These are phyloP conservation scores for Penicillium crystallinum DNA, from an alignment of 495 filamentous ascomycete species.

Conservation along the genomic window DNA sequence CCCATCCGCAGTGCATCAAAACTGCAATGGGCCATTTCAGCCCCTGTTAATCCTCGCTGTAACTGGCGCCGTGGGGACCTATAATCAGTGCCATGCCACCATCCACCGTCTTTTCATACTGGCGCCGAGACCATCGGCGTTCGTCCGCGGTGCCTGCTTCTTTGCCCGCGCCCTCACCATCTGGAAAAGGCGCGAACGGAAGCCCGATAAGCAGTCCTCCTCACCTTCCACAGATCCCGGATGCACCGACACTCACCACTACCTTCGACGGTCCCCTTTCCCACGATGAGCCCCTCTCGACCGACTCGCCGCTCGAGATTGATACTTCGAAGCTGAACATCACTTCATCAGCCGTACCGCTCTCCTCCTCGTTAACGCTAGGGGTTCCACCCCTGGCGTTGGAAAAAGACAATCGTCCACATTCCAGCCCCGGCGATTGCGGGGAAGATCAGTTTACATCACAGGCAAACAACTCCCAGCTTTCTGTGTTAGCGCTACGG, in stretches of 20 bases:
- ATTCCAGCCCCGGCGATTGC: constrained; percentile 33
- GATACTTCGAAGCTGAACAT: constrained; percentile 25
- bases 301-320: constrained; percentile 19
- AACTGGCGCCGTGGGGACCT: constrained; percentile 7
- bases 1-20: constrained; percentile 10
- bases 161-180: constrained; percentile 21
- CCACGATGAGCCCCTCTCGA: constrained; percentile 13
- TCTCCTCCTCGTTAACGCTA: constrained; percentile 31
- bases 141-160: constrained; percentile 33
- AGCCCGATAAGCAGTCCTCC: constrained; percentile 27
- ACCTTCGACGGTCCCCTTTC: constrained; percentile 17
- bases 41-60: constrained; percentile 5
- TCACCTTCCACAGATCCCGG: constrained; percentile 31
- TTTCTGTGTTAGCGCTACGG: constrained; percentile 16
- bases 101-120: constrained; percentile 47
- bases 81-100: constrained; percentile 30
- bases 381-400: constrained; percentile 23
- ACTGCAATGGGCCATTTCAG: constrained; percentile 18
- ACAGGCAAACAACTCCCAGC: constrained; percentile 28
- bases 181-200: constrained; percentile 13
- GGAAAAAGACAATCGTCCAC: constrained; percentile 27
- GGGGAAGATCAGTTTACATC: constrained; percentile 23
- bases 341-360: constrained; percentile 20
- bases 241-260: constrained; percentile 25
- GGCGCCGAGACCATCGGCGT: constrained; percentile 44